Evolutionary conservation across 768 basidiomycete genomes (phyloP), one percentile per base, ranked within the genome.

Genomic region (Leucogyrophana mollusca): DNA sequence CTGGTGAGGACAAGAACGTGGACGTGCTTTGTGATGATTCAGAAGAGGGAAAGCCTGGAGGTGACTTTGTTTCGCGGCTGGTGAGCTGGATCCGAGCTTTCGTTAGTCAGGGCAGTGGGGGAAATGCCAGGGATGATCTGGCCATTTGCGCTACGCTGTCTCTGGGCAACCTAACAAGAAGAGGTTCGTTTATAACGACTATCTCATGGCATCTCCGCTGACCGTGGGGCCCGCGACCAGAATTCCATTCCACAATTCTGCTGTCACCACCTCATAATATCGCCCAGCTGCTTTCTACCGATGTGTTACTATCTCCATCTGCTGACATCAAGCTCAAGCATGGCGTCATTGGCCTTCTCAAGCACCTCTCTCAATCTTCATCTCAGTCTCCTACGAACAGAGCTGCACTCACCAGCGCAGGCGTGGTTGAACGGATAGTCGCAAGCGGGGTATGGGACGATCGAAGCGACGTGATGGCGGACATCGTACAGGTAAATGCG

Each of bases 311-410:
- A 33, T 73, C 74, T 9, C 69, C 74, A 13, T 60, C 66, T 32
- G 73, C 77, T 8, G 87, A 91, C 58, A 73, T 90, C 60, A 90
- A 93, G 62, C 72, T 94, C 50, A 91, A 94, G 62, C 94, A 97
- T 57, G 92, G 90, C 13, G 80, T 90, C 46, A 73, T 95, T 20
- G 91, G 91, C 21, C 70, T 98, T 30, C 73, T 97, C 34, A 90
- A 92, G 61, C 89, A 97, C 60, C 72, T 99, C 2, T 82, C 91
- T 2, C 86, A 87, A 59, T 73, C 83, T 30, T 73, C 79, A 17
- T 65, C 74, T n/a, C 76, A 79, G 35, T 77, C 85, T 27, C 61
- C 73, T 22, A 56, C 65, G 2, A 88, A 91, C 49, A 81, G 84
- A 23, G 66, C 67, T 6, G 62, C 78, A 6, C 69, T 97, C 9